Evolutionary conservation across 441 rosid genomes (phyloP).

Genomic region (Populus tomentosa): DNA sequence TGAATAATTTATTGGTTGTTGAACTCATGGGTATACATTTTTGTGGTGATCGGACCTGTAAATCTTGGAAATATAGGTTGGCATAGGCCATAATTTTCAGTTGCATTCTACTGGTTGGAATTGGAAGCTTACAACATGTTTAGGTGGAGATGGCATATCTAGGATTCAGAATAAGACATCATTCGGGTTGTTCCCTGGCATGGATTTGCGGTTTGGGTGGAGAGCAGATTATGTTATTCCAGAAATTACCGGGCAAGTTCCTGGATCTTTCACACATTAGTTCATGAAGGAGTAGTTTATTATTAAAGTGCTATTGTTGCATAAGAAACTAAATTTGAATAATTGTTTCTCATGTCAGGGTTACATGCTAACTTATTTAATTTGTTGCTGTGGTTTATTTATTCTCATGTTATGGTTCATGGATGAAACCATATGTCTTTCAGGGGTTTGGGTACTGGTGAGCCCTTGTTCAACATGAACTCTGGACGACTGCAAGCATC

Average conservation of each 20-base stretch:
- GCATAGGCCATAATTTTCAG: constrained; percentile 78
- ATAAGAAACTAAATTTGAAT: not conserved
- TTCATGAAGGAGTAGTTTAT: not conserved
- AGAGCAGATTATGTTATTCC: constrained; percentile 90
- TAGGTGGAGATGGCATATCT: constrained; percentile 83
- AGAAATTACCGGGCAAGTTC: constrained; percentile 75
- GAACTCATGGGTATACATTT: constrained; percentile 3
- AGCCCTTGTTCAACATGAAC: constrained; percentile 81
- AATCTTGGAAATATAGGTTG: constrained; percentile 48
- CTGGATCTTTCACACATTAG: constrained; percentile 13
- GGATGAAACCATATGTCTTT: constrained; percentile 22
- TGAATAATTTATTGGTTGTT: not conserved
- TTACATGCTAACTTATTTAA: not conserved
- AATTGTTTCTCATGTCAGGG: not conserved
- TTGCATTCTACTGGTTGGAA: constrained; percentile 82
- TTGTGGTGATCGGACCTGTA: not conserved
- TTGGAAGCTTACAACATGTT: constrained; percentile 85
- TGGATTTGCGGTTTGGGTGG: constrained; percentile 89
- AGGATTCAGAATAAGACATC: constrained; percentile 78
- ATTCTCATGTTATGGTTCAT: constrained; percentile 5
- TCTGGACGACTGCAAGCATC: constrained; percentile 81
- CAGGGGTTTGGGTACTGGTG: constrained; percentile 79
- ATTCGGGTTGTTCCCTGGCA: constrained; percentile 71
- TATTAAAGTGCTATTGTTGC: not conserved
- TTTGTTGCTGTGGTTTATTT: not conserved